Percentiles rank a stretch among this genome's conserved stretches.
Conservation (phyloP, 768 basidiomycete genomes). For the Leucocoprinus leucothites region DNA sequence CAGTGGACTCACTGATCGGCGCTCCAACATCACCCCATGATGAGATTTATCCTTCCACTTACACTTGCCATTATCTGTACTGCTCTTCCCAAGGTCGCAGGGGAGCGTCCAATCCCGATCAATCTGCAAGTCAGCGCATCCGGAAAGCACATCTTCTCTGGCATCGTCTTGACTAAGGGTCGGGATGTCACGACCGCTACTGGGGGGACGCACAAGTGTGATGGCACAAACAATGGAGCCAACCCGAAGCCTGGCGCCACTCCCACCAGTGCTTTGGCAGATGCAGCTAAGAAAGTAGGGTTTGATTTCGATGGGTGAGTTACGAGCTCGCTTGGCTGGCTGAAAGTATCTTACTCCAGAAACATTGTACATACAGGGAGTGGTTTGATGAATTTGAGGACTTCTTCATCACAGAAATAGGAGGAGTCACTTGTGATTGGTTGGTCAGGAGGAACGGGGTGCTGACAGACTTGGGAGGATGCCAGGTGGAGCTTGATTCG, state of each 20-base stretch:
- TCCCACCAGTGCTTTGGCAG: slow-evolving; percentile 40
- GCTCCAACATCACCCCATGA: no score
- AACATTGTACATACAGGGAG: slow-evolving; percentile 19
- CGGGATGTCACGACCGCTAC: slow-evolving; percentile 35
- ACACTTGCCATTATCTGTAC: not conserved
- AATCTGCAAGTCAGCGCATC: slow-evolving; percentile 39
- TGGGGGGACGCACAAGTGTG: slow-evolving; percentile 39
- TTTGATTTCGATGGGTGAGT: slow-evolving; percentile 41
- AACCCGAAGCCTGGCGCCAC: slow-evolving; percentile 37
- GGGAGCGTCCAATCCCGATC: slow-evolving; percentile 19
- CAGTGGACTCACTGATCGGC: no score
- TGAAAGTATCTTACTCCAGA: no score
- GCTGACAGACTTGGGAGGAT: slow-evolving; percentile 35
- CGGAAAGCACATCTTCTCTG: slow-evolving; percentile 36
- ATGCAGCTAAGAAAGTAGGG: slow-evolving; percentile 26
- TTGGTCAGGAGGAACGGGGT: slow-evolving; percentile 31
- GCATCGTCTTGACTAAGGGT: slow-evolving; percentile 33
- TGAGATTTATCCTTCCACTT: no score
- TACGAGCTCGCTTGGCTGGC: not conserved
- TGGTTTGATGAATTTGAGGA: slow-evolving; percentile 37
- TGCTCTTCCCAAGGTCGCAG: slow-evolving; percentile 4
- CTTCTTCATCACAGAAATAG: slow-evolving; percentile 39
- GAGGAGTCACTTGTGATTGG: slow-evolving; percentile 30
- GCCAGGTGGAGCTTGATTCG: slow-evolving; percentile 32
- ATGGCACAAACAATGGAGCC: slow-evolving; percentile 37